These are phyloP conservation scores for Cyphellophora attinorum DNA, from an alignment of 2,329 filamentous ascomycete genomes.

Conservation along the genomic window DNA sequence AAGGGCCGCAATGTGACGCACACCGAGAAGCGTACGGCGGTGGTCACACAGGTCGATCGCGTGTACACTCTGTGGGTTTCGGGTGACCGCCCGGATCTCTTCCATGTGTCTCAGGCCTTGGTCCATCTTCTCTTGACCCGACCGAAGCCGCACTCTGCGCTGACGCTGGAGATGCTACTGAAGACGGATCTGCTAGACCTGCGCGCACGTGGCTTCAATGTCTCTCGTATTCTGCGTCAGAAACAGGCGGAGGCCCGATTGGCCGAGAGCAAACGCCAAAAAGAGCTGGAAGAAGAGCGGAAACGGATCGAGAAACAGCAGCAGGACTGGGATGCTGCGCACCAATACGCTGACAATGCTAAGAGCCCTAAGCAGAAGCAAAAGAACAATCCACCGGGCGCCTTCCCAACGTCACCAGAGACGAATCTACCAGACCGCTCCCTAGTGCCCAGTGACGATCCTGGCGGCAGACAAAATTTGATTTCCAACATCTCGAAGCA, in stretches of 20 bases:
- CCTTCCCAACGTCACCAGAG: conserved; percentile 57
- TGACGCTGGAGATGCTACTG: conserved; percentile 85
- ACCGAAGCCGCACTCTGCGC: conserved; percentile 77
- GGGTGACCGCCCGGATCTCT: conserved; percentile 65
- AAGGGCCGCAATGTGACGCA: conserved; percentile 60
- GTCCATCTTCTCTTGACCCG: conserved; percentile 70
- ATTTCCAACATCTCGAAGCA: conserved; percentile 61
- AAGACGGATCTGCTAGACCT: conserved; percentile 75
- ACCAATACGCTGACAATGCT: conserved; percentile 23
- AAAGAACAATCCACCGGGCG: conserved; percentile 61
- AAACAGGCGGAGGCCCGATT: conserved; percentile 82
- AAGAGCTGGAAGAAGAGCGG: conserved; percentile 64
- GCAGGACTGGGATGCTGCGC: conserved; percentile 36
- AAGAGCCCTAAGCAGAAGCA: conserved; percentile 26
- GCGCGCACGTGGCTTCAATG: conserved; percentile 85
- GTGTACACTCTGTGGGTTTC: conserved; percentile 68
- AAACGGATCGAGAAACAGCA: conserved; percentile 55
- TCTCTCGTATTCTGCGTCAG: conserved; percentile 81
- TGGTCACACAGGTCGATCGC: conserved; percentile 46
- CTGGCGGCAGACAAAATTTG: conserved; percentile 45
- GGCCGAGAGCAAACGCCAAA: conserved; percentile 71
- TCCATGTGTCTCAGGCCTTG: conserved; percentile 83
- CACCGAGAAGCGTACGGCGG: conserved; percentile 66
- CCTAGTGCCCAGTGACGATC: conserved; percentile 11
- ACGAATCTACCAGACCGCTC: conserved; percentile 15